Base-by-base conservation (phyloP, 176 grass and related monocot genomes). In the Carex cristatella region DNA sequence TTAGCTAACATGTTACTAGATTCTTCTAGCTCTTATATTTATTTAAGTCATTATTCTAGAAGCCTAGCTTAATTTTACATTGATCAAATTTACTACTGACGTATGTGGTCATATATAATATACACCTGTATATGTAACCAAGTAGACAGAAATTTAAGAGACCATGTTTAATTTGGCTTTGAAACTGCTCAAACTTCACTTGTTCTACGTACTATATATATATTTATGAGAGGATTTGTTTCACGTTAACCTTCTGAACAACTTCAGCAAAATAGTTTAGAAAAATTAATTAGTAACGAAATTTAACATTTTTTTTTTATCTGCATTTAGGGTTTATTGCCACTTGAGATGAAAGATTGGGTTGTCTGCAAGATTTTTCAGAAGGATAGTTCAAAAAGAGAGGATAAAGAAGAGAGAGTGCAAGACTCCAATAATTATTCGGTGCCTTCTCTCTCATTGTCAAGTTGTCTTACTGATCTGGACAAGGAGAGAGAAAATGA, bases 361-460 rank as follows among this genome's bases (percentile, higher is more conserved):
- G 89, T 92, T 19, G 90, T 92, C 27, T 94, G 92, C 87, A 84
- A 91, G 61, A 74, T 97, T 66, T 92, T 84, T 28, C 79, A 81
- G 73, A 94, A 89, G 87, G 86, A 80, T 69, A 68, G 81, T 53
- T 23, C 84, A 64, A 58, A 68, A 63, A 85, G 78, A 83, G 2
- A 59, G 44, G 38, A 23, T 18, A 9, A 53, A 59, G 74, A 84
- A 0, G 65, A 62, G 72, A 83, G 60, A 86, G 79, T 15, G 54
- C 49, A 56, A 77, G 73, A 16, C 27, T 77, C 73, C 48, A 77
- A 55, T 32, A 77, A 54, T 77, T 5, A 31, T 76, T 32, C 33
- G 73, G 49, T 77, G 60, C 80, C 88, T 13, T 81, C 87, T 12
- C 14, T 88, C 32, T 92, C 92, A 18, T 74, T 83, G 28, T 84